Evolutionary conservation across 352 stramenopile genomes (phyloP).

Genomic region (Phytophthora cactorum): DNA sequence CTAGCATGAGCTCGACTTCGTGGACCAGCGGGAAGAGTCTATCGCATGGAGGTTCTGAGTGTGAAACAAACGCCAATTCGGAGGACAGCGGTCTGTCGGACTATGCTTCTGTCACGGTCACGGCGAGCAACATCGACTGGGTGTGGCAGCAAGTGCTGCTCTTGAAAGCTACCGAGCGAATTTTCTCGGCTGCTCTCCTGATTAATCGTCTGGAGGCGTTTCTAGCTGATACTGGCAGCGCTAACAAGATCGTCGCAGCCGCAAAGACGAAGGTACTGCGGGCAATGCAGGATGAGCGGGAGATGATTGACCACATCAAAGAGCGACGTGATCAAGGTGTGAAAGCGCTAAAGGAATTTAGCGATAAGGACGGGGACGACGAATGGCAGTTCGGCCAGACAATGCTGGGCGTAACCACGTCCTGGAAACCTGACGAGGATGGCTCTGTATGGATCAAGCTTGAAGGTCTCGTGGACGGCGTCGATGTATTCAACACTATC

Average conservation of each 20-base stretch:
- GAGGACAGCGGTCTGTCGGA: slow-evolving; percentile 45
- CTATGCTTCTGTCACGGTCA: slow-evolving; percentile 62
- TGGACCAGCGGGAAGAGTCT: slow-evolving; percentile 18
- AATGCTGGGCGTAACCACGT: slow-evolving; percentile 78
- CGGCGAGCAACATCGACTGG: slow-evolving; percentile 60
- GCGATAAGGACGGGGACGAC: slow-evolving; percentile 58
- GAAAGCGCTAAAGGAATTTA: slow-evolving; percentile 74
- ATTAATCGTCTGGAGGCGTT: slow-evolving; percentile 76
- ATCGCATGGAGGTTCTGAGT: slow-evolving; percentile 15
- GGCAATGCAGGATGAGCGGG: slow-evolving; percentile 61
- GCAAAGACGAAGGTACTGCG: slow-evolving; percentile 37
- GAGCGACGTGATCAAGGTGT: slow-evolving; percentile 52
- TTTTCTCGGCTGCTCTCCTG: slow-evolving; percentile 72
- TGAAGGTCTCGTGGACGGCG: slow-evolving; percentile 74
- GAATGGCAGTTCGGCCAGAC: slow-evolving; percentile 79
- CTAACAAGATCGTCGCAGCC: slow-evolving; percentile 28
- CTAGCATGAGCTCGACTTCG: slow-evolving; percentile 30
- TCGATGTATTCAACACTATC: slow-evolving; percentile 86
- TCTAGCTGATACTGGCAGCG: slow-evolving; percentile 33
- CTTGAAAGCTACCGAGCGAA: slow-evolving; percentile 70
- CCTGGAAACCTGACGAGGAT: slow-evolving; percentile 78
- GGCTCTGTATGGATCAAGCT: slow-evolving; percentile 86
- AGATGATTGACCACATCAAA: slow-evolving; percentile 64
- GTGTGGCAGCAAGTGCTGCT: slow-evolving; percentile 77
- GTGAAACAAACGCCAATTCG: not conserved